phyloP scores from a whole-genome alignment of 1,139 yeast species.

The Diutina siamensis region DNA sequence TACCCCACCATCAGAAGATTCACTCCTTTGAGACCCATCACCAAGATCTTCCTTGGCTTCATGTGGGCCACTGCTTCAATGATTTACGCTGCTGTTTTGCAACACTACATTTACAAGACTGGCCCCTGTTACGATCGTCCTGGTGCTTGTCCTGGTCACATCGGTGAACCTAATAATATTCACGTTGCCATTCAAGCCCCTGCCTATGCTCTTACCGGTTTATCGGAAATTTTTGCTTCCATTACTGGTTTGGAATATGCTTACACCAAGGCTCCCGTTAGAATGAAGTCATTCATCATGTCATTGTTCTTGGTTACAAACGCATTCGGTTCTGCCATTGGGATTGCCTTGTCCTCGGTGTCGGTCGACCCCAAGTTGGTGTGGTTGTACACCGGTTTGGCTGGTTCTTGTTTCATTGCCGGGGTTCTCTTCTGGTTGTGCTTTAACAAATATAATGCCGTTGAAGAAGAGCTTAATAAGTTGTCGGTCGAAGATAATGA shows the following conservation, averaged over 20 bases:
- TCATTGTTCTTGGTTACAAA: slow-evolving; percentile 48
- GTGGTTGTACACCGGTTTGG: slow-evolving; percentile 58
- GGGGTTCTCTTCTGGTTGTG: slow-evolving; percentile 53
- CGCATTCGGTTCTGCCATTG: slow-evolving; percentile 64
- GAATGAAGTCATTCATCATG: slow-evolving; percentile 56
- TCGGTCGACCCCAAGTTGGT: slow-evolving; percentile 49
- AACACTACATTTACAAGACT: slow-evolving; percentile 56
- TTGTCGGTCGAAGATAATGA: slow-evolving; percentile 26
- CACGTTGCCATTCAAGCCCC: slow-evolving; percentile 58
- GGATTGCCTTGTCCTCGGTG: slow-evolving; percentile 46
- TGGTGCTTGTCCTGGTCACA: slow-evolving; percentile 11
- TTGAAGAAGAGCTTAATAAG: slow-evolving; percentile 51
- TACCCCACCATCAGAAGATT: slow-evolving; percentile 46
- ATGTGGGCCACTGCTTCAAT: slow-evolving; percentile 58
- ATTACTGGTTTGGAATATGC: slow-evolving; percentile 62
- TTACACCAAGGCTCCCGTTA: slow-evolving; percentile 55
- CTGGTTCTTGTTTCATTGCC: slow-evolving; percentile 44
- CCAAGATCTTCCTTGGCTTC: slow-evolving; percentile 70
- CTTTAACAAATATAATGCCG: slow-evolving; percentile 44
- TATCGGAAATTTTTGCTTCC: slow-evolving; percentile 56
- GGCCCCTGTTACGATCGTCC: slow-evolving; percentile 73
- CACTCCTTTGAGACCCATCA: slow-evolving; percentile 56
- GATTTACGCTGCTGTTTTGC: slow-evolving; percentile 75
- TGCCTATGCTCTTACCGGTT: slow-evolving; percentile 48
- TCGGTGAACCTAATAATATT: slow-evolving; percentile 34